Evolutionary conservation across 2,329 filamentous ascomycete species (phyloP), one percentile per base, ranked within the genome.

Genomic region (Cryphonectria naterciae): DNA sequence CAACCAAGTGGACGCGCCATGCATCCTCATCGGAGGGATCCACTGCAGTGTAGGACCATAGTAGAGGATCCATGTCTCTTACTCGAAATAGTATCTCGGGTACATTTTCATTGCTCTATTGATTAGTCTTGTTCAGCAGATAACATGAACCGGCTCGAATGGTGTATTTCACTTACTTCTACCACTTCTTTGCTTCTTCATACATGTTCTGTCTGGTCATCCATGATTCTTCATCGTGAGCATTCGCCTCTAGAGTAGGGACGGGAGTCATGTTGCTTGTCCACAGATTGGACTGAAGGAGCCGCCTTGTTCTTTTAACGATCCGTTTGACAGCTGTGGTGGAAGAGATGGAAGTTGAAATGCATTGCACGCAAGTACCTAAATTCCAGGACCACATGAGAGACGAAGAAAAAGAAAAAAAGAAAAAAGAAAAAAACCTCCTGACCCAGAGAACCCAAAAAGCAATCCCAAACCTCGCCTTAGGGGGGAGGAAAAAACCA

Each of bases 321-420:
- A 32, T 28, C 17, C 4, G 17, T 15, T 17, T 10, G 10, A 46
- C 10, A 41, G 3, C 22, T 19, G 10, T 25, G 28, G 37, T 19
- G 37, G 39, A 43, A 43, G n/a, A 43, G n/a, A 64, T 41, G 6
- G 37, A 64, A 43, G 25, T 25, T 41, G 39, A 65, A 52, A 65
- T 68, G 67, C 66, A 52, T 69, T 68, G 61, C 69, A 69, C 65
- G 39, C 64, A 62, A 39, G 58, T 61, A 69, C 64, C 37, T 71
- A 56, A 52, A 65, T 69, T 25, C 46, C 52, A 43, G 25, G 17
- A 60, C 54, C 65, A 65, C 46, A 65, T 46, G 46, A 58, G 58
- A 66, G 3, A n/a, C n/a, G n/a, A 32, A 32, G 32, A 32, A 32
- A 32, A 32, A 32, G 32, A 32, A 17, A 46, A 17, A 22, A 46